These are phyloP conservation scores for Sarocladium strictum DNA, from an alignment of 2,329 filamentous ascomycete species.

Conservation along the genomic window DNA sequence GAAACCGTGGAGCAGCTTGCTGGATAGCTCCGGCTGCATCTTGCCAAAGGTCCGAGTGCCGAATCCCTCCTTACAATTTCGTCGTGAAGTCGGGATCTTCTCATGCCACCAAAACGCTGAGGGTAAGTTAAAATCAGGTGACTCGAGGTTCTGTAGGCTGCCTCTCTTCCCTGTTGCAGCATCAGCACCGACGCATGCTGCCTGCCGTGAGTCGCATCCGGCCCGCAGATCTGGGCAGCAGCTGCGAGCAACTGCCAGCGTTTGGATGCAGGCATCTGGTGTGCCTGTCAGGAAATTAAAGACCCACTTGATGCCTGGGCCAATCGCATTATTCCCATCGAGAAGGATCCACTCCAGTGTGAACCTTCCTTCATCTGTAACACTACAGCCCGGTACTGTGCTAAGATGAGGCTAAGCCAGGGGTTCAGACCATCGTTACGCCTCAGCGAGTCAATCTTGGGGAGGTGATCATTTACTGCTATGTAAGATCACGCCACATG, in stretches of 20 bases:
- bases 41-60: not conserved
- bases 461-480: no score
- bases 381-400: not conserved
- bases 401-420: not conserved
- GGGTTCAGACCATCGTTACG: not conserved
- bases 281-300: slow-evolving; percentile 2
- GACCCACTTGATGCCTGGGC: not conserved
- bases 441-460: no score
- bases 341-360: not conserved
- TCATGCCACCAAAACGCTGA: no score
- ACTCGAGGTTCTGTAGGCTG: not conserved
- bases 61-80: not conserved
- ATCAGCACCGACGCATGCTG: not conserved
- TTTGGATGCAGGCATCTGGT: not conserved
- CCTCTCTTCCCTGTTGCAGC: not conserved
- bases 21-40: not conserved
- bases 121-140: no score
- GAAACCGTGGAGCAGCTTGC: not conserved
- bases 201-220: not conserved
- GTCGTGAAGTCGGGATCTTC: not conserved
- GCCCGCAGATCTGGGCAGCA: not conserved
- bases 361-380: not conserved
- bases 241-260: not conserved
- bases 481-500: no score
- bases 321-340: slow-evolving; percentile 7